Conservation (phyloP, 768 basidiomycete genomes). For the Lactarius hengduanensis region DNA sequence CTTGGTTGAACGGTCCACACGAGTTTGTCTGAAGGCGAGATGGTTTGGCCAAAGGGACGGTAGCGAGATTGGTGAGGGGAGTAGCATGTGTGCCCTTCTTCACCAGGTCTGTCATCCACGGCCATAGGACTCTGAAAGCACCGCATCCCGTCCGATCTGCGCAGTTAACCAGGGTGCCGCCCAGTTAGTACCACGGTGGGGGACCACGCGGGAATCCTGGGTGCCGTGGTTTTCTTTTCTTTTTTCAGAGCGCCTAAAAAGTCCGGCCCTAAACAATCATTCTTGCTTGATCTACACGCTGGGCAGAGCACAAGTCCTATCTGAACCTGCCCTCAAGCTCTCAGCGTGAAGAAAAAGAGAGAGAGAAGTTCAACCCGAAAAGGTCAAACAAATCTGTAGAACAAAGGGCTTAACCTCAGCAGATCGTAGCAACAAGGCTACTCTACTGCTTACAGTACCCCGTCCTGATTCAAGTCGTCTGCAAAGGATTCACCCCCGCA, state of each 20-base stretch:
- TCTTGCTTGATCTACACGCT: background rate
- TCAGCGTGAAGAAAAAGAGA: conserved; percentile 37
- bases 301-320: conserved; percentile 22
- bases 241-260: background rate
- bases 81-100: background rate
- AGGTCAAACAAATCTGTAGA: conserved; percentile 65
- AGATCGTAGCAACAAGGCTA: conserved; percentile 78
- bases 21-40: no score
- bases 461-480: conserved; percentile 75
- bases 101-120: conserved; percentile 30
- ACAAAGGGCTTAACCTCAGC: conserved; percentile 72
- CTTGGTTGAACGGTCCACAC: no score
- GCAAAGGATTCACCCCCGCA: conserved; percentile 73
- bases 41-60: no score
- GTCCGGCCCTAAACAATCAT: conserved; percentile 12
- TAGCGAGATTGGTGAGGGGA: no score
- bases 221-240: conserved; percentile 44
- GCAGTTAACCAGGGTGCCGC: conserved; percentile 62
- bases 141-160: conserved; percentile 61
- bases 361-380: conserved; percentile 41
- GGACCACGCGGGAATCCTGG: conserved; percentile 55
- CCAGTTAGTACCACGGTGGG: conserved; percentile 65
- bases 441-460: conserved; percentile 76
- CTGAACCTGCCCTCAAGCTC: conserved; percentile 45
- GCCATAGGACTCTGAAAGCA: conserved; percentile 45